Percentiles rank a stretch among this genome's conserved stretches.
phyloP scores from a whole-genome alignment of 192 early-diverging fungal genomes.

The Dimargaris cristalligena region DNA sequence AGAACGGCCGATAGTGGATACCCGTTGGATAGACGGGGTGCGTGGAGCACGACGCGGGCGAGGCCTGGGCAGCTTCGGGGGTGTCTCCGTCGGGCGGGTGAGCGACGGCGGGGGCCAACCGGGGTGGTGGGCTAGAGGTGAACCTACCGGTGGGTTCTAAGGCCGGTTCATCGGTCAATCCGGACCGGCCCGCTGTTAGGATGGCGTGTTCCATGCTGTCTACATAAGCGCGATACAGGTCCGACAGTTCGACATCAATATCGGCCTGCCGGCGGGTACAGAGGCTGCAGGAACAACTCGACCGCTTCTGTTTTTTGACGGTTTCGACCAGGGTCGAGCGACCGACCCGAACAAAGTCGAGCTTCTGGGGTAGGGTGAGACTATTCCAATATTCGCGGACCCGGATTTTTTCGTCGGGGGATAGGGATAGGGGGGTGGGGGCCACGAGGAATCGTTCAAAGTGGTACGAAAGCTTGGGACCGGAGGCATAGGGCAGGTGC shows the following conservation, averaged over 20 bases:
- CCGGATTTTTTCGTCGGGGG: conserved; percentile 16
- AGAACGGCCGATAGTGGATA: neutral
- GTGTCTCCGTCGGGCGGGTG: too few species aligned
- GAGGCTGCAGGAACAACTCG: conserved; percentile 25
- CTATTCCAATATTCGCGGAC: conserved; percentile 23
- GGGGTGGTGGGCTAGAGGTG: too few species aligned
- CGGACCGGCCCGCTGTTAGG: too few species aligned
- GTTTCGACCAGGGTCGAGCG: conserved; percentile 21
- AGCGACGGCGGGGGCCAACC: too few species aligned
- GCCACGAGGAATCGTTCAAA: neutral
- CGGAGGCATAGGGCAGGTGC: neutral
- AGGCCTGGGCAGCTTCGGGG: too few species aligned
- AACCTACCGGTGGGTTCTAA: too few species aligned
- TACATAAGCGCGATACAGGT: conserved; percentile 17
- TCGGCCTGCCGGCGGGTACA: conserved; percentile 27
- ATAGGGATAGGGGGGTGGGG: neutral
- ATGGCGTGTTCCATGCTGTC: neutral
- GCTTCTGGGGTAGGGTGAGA: conserved; percentile 18
- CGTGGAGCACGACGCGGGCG: too few species aligned
- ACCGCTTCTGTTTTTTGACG: conserved; percentile 26
- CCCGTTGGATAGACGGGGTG: too few species aligned
- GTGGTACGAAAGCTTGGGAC: neutral
- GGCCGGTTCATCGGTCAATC: too few species aligned
- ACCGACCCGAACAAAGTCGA: conserved; percentile 18
- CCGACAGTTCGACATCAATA: conserved; percentile 24